Evolutionary conservation across 208 protist species (phyloP).

Genomic region (Leishmania braziliensis): DNA sequence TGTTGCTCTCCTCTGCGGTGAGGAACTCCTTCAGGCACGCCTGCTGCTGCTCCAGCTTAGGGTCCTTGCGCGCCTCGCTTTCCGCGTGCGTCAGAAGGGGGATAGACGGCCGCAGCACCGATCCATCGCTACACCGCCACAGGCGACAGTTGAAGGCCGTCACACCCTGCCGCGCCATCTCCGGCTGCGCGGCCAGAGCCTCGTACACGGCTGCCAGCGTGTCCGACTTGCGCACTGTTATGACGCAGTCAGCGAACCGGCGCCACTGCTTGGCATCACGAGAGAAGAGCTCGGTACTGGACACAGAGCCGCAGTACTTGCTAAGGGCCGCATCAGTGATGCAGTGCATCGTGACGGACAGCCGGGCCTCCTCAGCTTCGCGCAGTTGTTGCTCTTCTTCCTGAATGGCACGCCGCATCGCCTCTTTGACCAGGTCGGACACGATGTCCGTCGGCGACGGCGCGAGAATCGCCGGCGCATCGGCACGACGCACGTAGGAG

Average conservation of each 20-base stretch:
- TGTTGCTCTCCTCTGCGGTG: conserved; percentile 24
- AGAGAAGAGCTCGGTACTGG: conserved; percentile 57
- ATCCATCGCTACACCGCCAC: conserved; percentile 41
- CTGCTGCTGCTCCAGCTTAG: background rate
- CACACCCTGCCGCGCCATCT: conserved; percentile 31
- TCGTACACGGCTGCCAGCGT: conserved; percentile 53
- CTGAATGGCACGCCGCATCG: conserved; percentile 48
- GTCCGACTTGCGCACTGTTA: conserved; percentile 62
- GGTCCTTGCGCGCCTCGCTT: background rate
- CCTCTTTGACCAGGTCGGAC: conserved; percentile 59
- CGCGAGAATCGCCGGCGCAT: conserved; percentile 58
- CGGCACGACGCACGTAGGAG: conserved; percentile 79
- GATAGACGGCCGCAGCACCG: conserved; percentile 32
- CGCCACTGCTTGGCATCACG: conserved; percentile 32
- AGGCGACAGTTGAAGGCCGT: conserved; percentile 42
- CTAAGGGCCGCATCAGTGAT: conserved; percentile 56
- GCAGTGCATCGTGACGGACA: conserved; percentile 49
- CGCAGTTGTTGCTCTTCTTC: conserved; percentile 53
- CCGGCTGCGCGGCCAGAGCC: conserved; percentile 39
- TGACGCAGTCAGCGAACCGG: conserved; percentile 36
- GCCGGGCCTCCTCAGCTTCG: conserved; percentile 44
- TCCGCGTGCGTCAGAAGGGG: conserved; percentile 43
- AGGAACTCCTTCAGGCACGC: conserved; percentile 36
- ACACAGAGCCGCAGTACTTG: conserved; percentile 33
- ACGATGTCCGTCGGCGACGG: conserved; percentile 67